Evolutionary conservation across 176 grass and related monocot genomes (phyloP).

Genomic region (Carex kokanica): DNA sequence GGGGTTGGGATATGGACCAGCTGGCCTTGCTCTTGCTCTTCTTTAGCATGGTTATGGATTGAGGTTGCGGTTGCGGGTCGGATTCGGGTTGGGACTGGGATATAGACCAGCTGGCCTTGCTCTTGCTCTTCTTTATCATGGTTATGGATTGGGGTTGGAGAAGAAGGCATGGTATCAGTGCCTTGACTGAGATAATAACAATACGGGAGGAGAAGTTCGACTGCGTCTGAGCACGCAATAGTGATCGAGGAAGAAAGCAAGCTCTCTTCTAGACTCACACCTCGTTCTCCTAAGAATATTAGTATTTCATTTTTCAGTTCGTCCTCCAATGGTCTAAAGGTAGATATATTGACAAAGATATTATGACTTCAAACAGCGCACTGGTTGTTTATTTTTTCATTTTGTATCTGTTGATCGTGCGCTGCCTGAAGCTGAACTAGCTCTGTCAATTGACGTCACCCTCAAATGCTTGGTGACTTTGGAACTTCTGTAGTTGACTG

Average conservation of each 20-base stretch:
- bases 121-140: not conserved
- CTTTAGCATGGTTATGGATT: no score
- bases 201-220: not conserved
- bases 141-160: not conserved
- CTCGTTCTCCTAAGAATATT: not conserved
- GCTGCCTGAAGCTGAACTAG: no score
- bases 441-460: no score
- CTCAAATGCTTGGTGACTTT: no score
- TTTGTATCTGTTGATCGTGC: no score
- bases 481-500: no score
- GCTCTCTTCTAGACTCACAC: not conserved
- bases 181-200: not conserved
- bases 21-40: not conserved
- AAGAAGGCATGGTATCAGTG: not conserved
- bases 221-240: conserved; percentile 9
- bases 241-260: not conserved
- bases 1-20: not conserved
- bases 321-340: not conserved
- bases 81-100: not conserved
- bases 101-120: not conserved
- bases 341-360: no score
- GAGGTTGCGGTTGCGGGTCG: not conserved
- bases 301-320: not conserved
- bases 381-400: no score
- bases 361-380: no score